Base-by-base conservation (phyloP, 345 rosid genomes). In the Gossypium arboreum region DNA sequence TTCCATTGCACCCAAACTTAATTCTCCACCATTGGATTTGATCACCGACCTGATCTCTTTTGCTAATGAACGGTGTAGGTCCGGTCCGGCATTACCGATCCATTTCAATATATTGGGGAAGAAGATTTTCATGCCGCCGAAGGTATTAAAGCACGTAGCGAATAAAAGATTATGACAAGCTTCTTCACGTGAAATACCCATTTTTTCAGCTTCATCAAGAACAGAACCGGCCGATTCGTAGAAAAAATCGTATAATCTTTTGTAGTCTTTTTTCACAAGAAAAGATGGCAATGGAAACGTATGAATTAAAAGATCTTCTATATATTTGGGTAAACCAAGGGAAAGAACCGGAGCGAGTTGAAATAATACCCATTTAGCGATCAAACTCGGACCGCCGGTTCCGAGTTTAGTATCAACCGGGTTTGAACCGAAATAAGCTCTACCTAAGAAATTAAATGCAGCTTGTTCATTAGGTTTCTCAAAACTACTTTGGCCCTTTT, bases 101-200 rank as follows among this genome's bases (percentile, higher is more conserved):
- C 89, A 91, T 65, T 91, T 92, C 44, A 94, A 60, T 27, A 86
- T 7, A 78, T 71, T 89, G 13, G 97, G 89, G 79, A 94, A 89
- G 22, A 94, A 70, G 18, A 92, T 7, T 50, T 79, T 92, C 85
- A 94, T 85, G 24, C 98, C 98, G 5, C 97, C 98, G 77, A 85
- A 92, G 12, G 97, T 80, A 76, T 94, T 94, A 68, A 94, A 94
- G 80, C 98, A 94, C 24, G 97, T 89, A 77, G 97, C 82, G 83
- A 94, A 94, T 29, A 92, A 54, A 16, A 94, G 79, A 72, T 94
- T 94, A 79, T 94, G 97, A 74, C 89, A 81, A 0, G 97, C 97
- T 78, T 94, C 98, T 13, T 91, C 98, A 7, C 90, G 74, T 4
- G 97, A 89, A 68, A 94, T 76, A 4, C 94, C 97, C 68, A 87